Evolutionary conservation across 495 filamentous ascomycete species (phyloP).

Genomic region (Penicillium coffeae): DNA sequence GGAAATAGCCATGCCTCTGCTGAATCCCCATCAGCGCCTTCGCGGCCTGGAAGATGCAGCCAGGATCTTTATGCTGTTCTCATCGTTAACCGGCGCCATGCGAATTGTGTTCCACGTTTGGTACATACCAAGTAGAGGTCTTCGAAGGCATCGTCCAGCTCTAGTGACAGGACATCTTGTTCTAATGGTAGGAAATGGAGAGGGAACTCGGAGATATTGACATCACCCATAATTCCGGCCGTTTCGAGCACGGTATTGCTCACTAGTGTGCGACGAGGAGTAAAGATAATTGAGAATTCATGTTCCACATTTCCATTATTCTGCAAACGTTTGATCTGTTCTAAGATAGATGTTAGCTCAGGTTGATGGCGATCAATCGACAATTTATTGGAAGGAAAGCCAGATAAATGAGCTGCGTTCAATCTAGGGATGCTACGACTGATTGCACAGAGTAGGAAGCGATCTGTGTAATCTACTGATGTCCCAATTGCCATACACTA

Average conservation of each 20-base stretch:
- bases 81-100: background rate
- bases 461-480: slow-evolving; percentile 62
- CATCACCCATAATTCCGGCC: slow-evolving; percentile 87
- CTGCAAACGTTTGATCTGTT: slow-evolving; percentile 86
- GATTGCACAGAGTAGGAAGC: slow-evolving; percentile 56
- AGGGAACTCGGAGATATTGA: slow-evolving; percentile 79
- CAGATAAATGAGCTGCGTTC: slow-evolving; percentile 44
- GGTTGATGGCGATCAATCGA: slow-evolving; percentile 50
- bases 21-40: slow-evolving; percentile 95
- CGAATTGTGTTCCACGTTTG: background rate
- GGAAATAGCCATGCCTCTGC: slow-evolving; percentile 87
- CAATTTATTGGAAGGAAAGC: slow-evolving; percentile 31
- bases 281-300: slow-evolving; percentile 93
- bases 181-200: slow-evolving; percentile 89
- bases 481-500: slow-evolving; percentile 19
- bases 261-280: slow-evolving; percentile 85
- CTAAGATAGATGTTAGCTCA: slow-evolving; percentile 59
- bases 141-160: slow-evolving; percentile 79
- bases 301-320: slow-evolving; percentile 80
- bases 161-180: slow-evolving; percentile 84
- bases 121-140: slow-evolving; percentile 75
- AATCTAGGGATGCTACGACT: slow-evolving; percentile 65
- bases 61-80: slow-evolving; percentile 77
- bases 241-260: slow-evolving; percentile 91
- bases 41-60: slow-evolving; percentile 79